Base-by-base conservation (phyloP, 2,329 filamentous ascomycete species). In the Fusarium nematophilum region DNA sequence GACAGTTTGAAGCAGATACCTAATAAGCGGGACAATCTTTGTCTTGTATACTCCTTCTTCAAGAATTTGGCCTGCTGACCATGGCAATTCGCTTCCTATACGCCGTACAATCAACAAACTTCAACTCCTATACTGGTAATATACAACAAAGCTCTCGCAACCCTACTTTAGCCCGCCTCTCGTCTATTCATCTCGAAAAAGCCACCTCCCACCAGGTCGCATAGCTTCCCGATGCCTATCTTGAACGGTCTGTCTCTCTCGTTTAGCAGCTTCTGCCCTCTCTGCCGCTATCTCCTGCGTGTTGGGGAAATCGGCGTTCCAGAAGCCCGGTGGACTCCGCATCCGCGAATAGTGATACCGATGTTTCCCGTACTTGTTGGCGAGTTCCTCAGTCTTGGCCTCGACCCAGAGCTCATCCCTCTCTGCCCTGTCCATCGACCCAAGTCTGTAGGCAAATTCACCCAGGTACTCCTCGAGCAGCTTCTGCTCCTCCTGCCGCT, bases 241-340 rank as follows among this genome's bases (percentile, higher is more conserved):
- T 62, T 87, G 83, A 2, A 97, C 81, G 51, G 86, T 83, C 43
- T 86, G 79, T 62, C 82, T 83, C 70, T 90, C 88, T 56, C 85
- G 77, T 65, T 81, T 81, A n/a, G 80, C 81, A 0, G 90, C 90
- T 70, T 88, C 86, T 56, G 83, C 81, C 53, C 84, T 84, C 67
- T 94, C 86, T 46, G 81, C 78, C 64, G 85, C 79, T 23, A 88
- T 76, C 74, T 97, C 91, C 72, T 98, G 95, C 2, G 95, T 97
- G 21, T 80, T 87, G 2, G 94, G 93, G 72, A 99, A 96, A 65
- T 96, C 94, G 2, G 90, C 84, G 48, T 91, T 83, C 95, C 95
- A 99, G 72, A 92, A 98, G 0, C 93, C 93, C 2, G 92, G 92
- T 10, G 95, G 93, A 9, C 90, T 92, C 37, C 79, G 81, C 59